These are phyloP conservation scores for Sophora flavescens DNA, from an alignment of 306 rosid species.

Conservation along the genomic window DNA sequence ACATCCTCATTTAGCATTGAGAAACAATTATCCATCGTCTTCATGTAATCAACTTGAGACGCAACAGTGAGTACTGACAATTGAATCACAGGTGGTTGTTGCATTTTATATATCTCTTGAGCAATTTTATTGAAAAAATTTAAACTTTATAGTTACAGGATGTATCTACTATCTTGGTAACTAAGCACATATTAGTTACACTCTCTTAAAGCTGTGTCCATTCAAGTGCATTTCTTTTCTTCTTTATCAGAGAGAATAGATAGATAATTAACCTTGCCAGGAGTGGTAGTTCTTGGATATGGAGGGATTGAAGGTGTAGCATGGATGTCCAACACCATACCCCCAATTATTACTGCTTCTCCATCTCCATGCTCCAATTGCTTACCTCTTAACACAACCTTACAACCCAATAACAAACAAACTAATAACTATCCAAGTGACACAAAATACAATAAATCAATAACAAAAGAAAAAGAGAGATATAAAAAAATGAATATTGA, in stretches of 20 bases:
- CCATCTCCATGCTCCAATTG: constrained; percentile 46
- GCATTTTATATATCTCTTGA: background rate
- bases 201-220: too few species aligned
- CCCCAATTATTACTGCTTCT: constrained; percentile 81
- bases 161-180: too few species aligned
- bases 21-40: constrained; percentile 2
- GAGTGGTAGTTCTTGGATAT: constrained; percentile 60
- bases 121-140: background rate
- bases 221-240: background rate
- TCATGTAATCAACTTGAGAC: constrained; percentile 32
- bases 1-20: constrained; percentile 15
- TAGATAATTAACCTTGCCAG: constrained; percentile 72
- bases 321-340: constrained; percentile 91
- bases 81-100: background rate
- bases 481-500: background rate
- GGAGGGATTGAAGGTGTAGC: constrained; percentile 58
- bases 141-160: constrained; percentile 3
- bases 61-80: constrained; percentile 7
- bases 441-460: constrained; percentile 12
- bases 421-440: background rate
- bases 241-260: constrained; percentile 8
- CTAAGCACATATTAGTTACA: too few species aligned
- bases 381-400: constrained; percentile 41
- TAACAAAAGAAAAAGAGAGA: background rate
- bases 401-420: constrained; percentile 32